phyloP scores from a whole-genome alignment of 805 yeast genomes.

The Cyberlindnera mississippiensis region DNA sequence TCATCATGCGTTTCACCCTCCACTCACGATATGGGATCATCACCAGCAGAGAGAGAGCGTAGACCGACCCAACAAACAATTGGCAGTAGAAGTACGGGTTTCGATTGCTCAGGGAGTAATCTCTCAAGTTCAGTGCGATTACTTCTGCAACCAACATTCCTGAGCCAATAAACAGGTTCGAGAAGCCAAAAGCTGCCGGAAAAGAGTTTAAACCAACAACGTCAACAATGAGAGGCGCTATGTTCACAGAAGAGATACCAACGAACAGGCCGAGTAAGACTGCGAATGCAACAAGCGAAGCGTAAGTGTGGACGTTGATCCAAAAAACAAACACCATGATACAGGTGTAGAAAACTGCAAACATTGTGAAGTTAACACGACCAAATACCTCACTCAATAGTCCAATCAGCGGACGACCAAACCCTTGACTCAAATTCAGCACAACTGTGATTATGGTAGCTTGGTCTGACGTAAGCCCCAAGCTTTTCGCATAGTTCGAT shows the following conservation, averaged over 20 bases:
- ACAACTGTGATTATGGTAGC: constrained; percentile 44
- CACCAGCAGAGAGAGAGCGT: constrained; percentile 39
- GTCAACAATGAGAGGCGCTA: constrained; percentile 39
- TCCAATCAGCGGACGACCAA: constrained; percentile 50
- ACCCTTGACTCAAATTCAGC: constrained; percentile 41
- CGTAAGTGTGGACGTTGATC: constrained; percentile 42
- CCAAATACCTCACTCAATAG: constrained; percentile 42
- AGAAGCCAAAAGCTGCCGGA: constrained; percentile 37
- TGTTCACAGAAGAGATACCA: constrained; percentile 43
- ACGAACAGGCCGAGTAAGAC: constrained; percentile 41
- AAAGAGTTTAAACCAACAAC: constrained; percentile 35
- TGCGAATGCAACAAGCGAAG: constrained; percentile 38
- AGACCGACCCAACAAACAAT: constrained; percentile 52
- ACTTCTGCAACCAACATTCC: constrained; percentile 46
- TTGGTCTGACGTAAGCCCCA: constrained; percentile 42
- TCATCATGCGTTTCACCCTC: constrained; percentile 41
- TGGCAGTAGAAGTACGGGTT: constrained; percentile 58
- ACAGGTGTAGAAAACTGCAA: constrained; percentile 32
- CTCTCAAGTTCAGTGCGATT: constrained; percentile 47
- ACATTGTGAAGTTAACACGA: constrained; percentile 41
- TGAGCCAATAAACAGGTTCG: constrained; percentile 30
- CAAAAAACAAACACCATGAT: constrained; percentile 44
- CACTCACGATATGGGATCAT: constrained; percentile 48
- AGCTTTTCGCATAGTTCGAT: constrained; percentile 41
- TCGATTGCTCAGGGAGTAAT: constrained; percentile 16